These are phyloP conservation scores for Tardiomyces depauwii DNA, from an alignment of 1,139 yeast genomes.

Conservation along the genomic window DNA sequence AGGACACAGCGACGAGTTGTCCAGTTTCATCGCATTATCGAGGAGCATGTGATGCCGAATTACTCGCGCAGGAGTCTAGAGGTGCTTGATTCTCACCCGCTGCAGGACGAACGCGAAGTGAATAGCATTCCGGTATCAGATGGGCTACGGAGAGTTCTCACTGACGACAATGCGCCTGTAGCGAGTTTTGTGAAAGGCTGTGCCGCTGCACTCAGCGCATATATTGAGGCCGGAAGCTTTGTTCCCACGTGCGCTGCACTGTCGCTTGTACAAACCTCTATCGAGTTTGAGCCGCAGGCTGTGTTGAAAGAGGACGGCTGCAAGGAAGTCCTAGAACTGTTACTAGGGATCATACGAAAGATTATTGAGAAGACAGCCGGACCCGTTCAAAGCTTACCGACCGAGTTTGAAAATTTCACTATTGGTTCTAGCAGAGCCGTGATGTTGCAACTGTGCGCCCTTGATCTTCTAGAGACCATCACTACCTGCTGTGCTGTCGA, in stretches of 20 bases:
- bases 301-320: slow-evolving; percentile 19
- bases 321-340: not conserved
- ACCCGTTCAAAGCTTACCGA: not conserved
- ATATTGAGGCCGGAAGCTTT: slow-evolving; percentile 19
- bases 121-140: not conserved
- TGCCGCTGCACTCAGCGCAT: not conserved
- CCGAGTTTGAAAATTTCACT: not conserved
- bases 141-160: not conserved
- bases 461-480: slow-evolving; percentile 43
- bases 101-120: slow-evolving; percentile 4
- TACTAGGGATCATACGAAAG: not conserved
- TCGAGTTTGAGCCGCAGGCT: slow-evolving; percentile 49
- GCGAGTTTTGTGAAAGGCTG: not conserved
- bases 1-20: slow-evolving; percentile 18
- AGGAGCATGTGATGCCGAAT: slow-evolving; percentile 21
- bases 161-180: not conserved
- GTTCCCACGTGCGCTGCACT: slow-evolving; percentile 42
- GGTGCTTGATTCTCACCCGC: not conserved
- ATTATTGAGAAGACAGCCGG: not conserved
- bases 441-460: slow-evolving; percentile 27
- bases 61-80: not conserved
- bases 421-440: not conserved
- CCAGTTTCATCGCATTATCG: slow-evolving; percentile 27
- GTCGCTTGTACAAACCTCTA: slow-evolving; percentile 40
- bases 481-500: slow-evolving; percentile 16